These are phyloP conservation scores for Gastrolobium villosum DNA, from an alignment of 306 rosid species.

Conservation along the genomic window DNA sequence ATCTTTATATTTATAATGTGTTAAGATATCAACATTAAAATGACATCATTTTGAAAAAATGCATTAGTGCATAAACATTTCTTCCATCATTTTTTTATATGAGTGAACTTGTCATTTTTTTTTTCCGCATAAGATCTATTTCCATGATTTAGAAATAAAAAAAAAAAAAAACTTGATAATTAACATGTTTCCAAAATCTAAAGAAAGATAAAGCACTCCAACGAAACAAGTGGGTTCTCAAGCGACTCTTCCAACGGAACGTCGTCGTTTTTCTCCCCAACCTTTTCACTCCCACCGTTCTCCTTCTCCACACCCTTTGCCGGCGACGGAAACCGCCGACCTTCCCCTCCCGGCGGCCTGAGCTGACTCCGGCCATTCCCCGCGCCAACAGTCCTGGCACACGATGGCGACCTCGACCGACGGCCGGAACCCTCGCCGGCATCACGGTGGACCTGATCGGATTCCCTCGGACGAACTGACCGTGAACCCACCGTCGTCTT, in stretches of 20 bases:
- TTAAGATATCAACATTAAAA: too few species aligned
- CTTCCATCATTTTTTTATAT: too few species aligned
- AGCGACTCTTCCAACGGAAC: constrained; percentile 66
- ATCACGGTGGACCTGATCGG: constrained; percentile 56
- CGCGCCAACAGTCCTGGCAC: constrained; percentile 45
- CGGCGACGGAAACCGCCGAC: constrained; percentile 39
- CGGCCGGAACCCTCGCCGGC: constrained; percentile 52
- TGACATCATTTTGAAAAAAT: too few species aligned
- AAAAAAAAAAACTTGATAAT: background rate
- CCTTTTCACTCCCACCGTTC: constrained; percentile 22
- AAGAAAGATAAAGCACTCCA: constrained; percentile 96
- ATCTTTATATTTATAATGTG: too few species aligned
- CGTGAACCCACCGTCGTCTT: constrained; percentile 46
- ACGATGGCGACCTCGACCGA: constrained; percentile 80
- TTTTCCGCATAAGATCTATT: too few species aligned
- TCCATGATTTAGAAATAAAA: background rate
- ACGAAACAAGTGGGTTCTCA: constrained; percentile 76
- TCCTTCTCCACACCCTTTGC: constrained; percentile 35
- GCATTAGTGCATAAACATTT: too few species aligned
- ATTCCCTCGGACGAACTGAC: constrained; percentile 54
- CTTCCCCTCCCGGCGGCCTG: constrained; percentile 48
- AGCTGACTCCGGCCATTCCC: constrained; percentile 48
- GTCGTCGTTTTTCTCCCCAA: constrained; percentile 48
- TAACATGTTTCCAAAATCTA: constrained; percentile 52
- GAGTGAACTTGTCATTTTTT: too few species aligned